These are phyloP conservation scores for Ammopiptanthus mongolicus DNA, from an alignment of 306 rosid species.

Conservation along the genomic window DNA sequence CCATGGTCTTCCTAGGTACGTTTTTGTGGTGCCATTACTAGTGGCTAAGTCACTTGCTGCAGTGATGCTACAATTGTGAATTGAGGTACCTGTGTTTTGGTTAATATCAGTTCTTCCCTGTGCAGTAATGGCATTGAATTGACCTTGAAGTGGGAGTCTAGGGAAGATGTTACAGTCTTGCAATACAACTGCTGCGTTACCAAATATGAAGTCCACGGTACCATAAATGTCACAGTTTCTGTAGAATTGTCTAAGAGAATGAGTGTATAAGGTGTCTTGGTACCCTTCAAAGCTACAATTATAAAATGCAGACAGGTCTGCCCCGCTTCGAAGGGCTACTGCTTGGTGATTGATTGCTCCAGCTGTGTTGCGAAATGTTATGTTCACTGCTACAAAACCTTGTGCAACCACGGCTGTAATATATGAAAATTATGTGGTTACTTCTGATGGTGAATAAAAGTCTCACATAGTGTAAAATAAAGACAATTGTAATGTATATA, in stretches of 20 bases:
- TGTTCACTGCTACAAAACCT: constrained; percentile 52
- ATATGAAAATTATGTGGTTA: not conserved
- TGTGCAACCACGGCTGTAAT: constrained; percentile 37
- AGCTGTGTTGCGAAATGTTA: constrained; percentile 51
- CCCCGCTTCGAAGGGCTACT: constrained; percentile 41
- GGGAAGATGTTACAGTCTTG: constrained; percentile 31
- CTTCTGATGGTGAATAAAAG: too few relatives aligned
- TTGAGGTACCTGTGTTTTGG: constrained; percentile 41
- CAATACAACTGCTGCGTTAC: constrained; percentile 32
- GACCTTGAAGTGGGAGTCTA: not conserved
- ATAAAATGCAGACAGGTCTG: constrained; percentile 46
- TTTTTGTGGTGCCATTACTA: constrained; percentile 15
- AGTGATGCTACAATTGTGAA: constrained; percentile 33
- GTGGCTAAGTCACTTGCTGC: constrained; percentile 32
- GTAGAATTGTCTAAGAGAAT: constrained; percentile 38
- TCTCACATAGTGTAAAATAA: too few relatives aligned
- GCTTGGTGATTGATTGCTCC: constrained; percentile 44
- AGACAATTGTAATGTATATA: too few relatives aligned
- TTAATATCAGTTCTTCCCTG: constrained; percentile 43
- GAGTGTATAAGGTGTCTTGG: constrained; percentile 34
- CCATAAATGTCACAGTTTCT: constrained; percentile 38
- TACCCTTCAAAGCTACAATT: constrained; percentile 39
- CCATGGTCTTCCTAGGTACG: constrained; percentile 54
- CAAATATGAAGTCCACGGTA: constrained; percentile 42
- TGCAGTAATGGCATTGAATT: not conserved